Evolutionary conservation across 2,329 filamentous ascomycete species (phyloP).

Genomic region (Triangularia setosa): DNA sequence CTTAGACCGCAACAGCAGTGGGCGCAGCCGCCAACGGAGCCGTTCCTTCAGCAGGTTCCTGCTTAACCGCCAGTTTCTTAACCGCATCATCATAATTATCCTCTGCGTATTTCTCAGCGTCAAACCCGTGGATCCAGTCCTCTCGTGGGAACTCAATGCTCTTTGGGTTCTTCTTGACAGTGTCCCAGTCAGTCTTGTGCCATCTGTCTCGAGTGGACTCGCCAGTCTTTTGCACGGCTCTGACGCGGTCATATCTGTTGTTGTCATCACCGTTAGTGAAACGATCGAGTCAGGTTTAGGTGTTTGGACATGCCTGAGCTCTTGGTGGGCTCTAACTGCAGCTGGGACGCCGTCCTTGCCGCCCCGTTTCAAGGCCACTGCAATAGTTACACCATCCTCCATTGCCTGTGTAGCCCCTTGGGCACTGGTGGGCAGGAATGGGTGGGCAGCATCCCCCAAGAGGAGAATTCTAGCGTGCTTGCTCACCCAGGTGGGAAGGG

Average conservation of each 20-base stretch:
- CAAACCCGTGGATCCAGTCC: slow-evolving; percentile 50
- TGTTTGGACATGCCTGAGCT: slow-evolving; percentile 34
- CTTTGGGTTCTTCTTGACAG: slow-evolving; percentile 44
- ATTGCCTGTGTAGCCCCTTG: slow-evolving; percentile 49
- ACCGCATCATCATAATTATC: slow-evolving; percentile 35
- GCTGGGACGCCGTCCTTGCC: slow-evolving; percentile 37
- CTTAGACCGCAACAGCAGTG: neutral
- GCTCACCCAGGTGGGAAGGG: slow-evolving; percentile 47
- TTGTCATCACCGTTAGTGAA: slow-evolving; percentile 4
- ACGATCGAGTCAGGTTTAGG: neutral
- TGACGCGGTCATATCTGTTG: slow-evolving; percentile 43
- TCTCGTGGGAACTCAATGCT: slow-evolving; percentile 47
- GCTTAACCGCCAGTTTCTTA: slow-evolving; percentile 24
- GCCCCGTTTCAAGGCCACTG: slow-evolving; percentile 39
- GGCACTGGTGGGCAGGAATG: slow-evolving; percentile 45
- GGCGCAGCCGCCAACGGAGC: slow-evolving; percentile 3
- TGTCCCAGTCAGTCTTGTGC: slow-evolving; percentile 52
- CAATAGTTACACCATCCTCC: slow-evolving; percentile 47
- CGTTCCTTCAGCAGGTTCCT: neutral
- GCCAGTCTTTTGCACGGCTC: slow-evolving; percentile 47
- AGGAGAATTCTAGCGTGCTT: slow-evolving; percentile 40
- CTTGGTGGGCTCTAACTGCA: slow-evolving; percentile 42
- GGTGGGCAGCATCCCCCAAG: slow-evolving; percentile 48
- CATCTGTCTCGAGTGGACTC: slow-evolving; percentile 49
- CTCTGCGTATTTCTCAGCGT: slow-evolving; percentile 45